Percentiles rank a stretch among this genome's conserved stretches.
Conservation (phyloP, 225 moss, liverwort and hornwort species). For the Anthoceros angustus region DNA sequence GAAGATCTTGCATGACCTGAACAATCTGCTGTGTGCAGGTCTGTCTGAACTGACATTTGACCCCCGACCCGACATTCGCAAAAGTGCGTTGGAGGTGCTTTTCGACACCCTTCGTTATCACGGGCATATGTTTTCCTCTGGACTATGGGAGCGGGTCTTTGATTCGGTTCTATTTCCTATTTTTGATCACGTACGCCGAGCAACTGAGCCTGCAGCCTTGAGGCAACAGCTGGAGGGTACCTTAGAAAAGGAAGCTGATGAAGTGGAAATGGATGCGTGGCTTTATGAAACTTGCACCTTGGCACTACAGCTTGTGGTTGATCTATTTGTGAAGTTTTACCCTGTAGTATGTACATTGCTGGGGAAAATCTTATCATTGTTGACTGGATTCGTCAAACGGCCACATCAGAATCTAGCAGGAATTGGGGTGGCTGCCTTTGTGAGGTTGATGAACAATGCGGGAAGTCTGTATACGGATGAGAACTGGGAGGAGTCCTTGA, state of each 20-base stretch:
- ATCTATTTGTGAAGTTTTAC: conserved; percentile 96
- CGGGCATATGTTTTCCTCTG: conserved; percentile 96
- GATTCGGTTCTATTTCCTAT: conserved; percentile 98
- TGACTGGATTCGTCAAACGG: conserved; percentile 86
- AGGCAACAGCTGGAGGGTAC: conserved; percentile 23
- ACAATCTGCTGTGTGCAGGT: conserved; percentile 24
- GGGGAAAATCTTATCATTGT: conserved; percentile 64
- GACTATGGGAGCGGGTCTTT: conserved; percentile 95
- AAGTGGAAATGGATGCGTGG: conserved; percentile 99
- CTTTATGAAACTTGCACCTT: conserved; percentile 95
- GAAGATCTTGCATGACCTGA: no score
- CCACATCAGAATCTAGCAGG: conserved; percentile 96
- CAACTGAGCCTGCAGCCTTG: conserved; percentile 65
- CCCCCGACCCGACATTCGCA: conserved; percentile 93
- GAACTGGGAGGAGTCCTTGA: conserved; percentile 81
- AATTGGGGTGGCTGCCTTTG: conserved; percentile 97
- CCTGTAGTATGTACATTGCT: conserved; percentile 79
- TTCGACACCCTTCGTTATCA: conserved; percentile 97
- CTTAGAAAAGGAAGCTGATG: conserved; percentile 80
- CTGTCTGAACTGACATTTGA: conserved; percentile 97
- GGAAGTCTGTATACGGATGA: conserved; percentile 76
- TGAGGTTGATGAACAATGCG: conserved; percentile 81
- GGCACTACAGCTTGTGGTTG: conserved; percentile 93
- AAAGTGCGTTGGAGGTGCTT: conserved; percentile 94
- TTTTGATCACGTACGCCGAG: conserved; percentile 94